Base-by-base conservation (phyloP, 1,284 basidiomycete genomes). In the Microbotryum intermedium region DNA sequence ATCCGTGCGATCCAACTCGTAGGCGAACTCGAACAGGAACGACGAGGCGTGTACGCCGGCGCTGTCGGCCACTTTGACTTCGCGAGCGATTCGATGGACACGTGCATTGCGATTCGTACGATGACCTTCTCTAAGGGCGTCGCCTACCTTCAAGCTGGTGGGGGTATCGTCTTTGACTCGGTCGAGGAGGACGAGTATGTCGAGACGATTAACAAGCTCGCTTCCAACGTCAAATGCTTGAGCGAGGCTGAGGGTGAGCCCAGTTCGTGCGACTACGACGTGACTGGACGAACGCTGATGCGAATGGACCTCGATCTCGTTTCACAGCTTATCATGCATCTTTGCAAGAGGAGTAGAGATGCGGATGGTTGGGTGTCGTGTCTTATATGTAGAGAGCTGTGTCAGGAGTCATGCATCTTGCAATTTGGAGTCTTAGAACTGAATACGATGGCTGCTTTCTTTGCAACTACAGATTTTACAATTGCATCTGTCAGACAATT, bases 11-110 rank as follows among this genome's bases (percentile, higher is more conserved):
- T 99, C 69, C 91, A 98, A 74, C 84, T 99, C 42, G 80, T 99
- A 45, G 85, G 85, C 16, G 84, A 84, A 21, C 77, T 97, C 50
- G 95, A 98, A 74, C 80, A 86, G 72, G 91, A 97, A 75, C 83
- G 85, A 52, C 82, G 95, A 43, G 94, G 94, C 26, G 87, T 97
- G 8, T 99, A 99, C 71, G 95, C 93, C 7, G 95, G 95, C 46
- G 95, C 92, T 1, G 92, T 98, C 20, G 95, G 95, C 18, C 84
- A 92, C 55, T 97, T 95, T 74, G 93, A 98, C 75, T 98, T 97
- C 76, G 90, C 93, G 30, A 79, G 84, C 34, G 87, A 94, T 72
- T 87, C 89, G 72, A 92, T 98, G 86, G 95, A 99, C 75, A 94
- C 91, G 1, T 97, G 94, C 76, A 99, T 99, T 70, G 95, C 95